Percentiles rank a stretch among this genome's conserved stretches.
phyloP scores from a whole-genome alignment of 2,329 filamentous ascomycete genomes.

The Capronia americana region DNA sequence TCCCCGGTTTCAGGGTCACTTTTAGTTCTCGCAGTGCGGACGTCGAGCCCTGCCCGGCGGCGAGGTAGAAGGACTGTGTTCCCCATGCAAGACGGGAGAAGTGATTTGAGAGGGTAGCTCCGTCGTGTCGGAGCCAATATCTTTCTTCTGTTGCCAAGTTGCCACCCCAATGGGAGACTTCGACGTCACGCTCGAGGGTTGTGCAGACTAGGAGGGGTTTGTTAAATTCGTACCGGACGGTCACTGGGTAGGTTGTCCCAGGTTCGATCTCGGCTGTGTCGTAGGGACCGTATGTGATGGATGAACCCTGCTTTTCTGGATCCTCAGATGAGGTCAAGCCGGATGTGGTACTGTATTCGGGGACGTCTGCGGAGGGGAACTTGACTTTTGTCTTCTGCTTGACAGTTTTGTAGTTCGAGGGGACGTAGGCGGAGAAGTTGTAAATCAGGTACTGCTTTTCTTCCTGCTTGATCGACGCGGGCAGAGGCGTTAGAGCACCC shows the following conservation, averaged over 20 bases:
- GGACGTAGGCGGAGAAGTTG: constrained; percentile 82
- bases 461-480: constrained; percentile 79
- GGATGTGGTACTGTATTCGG: constrained; percentile 81
- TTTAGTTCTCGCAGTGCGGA: constrained; percentile 81
- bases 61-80: constrained; percentile 69
- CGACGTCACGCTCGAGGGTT: constrained; percentile 84
- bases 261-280: constrained; percentile 72
- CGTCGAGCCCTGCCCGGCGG: constrained; percentile 65
- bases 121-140: constrained; percentile 85
- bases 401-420: constrained; percentile 80
- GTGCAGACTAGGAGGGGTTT: constrained; percentile 84
- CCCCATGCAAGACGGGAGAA: constrained; percentile 82
- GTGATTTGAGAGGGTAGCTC: constrained; percentile 74
- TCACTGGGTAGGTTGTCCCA: constrained; percentile 73
- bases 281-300: constrained; percentile 90
- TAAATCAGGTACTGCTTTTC: constrained; percentile 87
- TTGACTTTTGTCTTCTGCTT: constrained; percentile 99
- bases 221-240: constrained; percentile 92
- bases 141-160: constrained; percentile 95
- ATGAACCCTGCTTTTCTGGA: constrained; percentile 82
- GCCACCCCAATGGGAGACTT: constrained; percentile 97
- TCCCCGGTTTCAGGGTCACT: constrained; percentile 79
- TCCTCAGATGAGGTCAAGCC: constrained; percentile 63
- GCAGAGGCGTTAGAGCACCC: constrained; percentile 78
- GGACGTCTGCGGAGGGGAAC: constrained; percentile 76